Base-by-base conservation (phyloP, 371 early-diverging fungal species). In the Encephalitozoon intestinalis region DNA sequence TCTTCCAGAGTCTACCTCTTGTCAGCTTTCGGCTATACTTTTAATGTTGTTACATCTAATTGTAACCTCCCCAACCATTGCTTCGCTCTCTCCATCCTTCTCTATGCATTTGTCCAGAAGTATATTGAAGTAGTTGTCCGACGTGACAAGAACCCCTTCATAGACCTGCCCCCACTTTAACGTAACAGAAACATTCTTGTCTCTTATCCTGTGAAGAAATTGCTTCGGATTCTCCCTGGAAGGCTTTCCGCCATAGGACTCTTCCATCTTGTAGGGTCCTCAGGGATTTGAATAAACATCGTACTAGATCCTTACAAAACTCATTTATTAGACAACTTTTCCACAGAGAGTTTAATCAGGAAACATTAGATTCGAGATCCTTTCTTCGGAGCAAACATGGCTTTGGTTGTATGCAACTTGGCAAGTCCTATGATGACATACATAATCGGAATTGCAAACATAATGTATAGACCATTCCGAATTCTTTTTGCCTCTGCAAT, bases 11-110 rank as follows among this genome's bases (percentile, higher is more conserved):
- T n/a, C n/a, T n/a, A n/a, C n/a, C n/a, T n/a, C n/a, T n/a, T n/a
- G n/a, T 21, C 21, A 46, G 2, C n/a, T 21, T 34, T 77, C 64
- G 40, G 46, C 25, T 21, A 77, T 49, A 8, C 50, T 70, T 54
- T 77, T 77, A 34, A 80, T 58, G 70, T 80, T 80, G 63, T 80
- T 80, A 43, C 77, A 76, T 40, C 81, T 49, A 28, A 80, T 80
- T 15, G 70, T 63, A 58, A 67, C 53, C 26, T 66, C 63, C 4
- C 78, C 78, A 30, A 80, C 18, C 8, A 51, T 37, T 15, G 5
- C 23, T 25, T 4, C n/a, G 26, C n/a, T 34, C n/a, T 37, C 54
- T 7, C 31, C 40, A 25, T 63, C 63, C 15, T 46, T 40, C 51
- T 80, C 81, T 34, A 30, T 40, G 49, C 65, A 54, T 25, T 77